Base-by-base conservation (phyloP, 73 alveolate genomes). In the Paramecium biaurelia region DNA sequence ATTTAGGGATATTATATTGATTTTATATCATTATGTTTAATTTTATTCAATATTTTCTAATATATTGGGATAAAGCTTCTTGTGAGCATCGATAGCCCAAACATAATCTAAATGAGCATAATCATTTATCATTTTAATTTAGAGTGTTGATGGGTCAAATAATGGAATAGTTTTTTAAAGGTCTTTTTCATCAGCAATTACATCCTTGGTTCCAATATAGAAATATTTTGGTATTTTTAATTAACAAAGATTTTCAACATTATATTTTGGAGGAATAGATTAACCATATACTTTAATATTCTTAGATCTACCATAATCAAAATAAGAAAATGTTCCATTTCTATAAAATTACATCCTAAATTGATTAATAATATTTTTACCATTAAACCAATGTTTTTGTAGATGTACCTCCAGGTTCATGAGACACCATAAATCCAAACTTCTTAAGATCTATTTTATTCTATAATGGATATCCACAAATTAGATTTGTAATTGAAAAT, bases 371-470 rank as follows among this genome's bases (percentile, higher is more conserved):
- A 28, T 9, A 85, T 28, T 49, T 23, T 47, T 47, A 86, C 93
- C 93, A 86, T 59, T 86, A 38, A 42, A 86, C 45, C 5, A 86
- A 47, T 30, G 63, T 86, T 67, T 67, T 14, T 67, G 63, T 86
- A 1, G 98, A 96, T 42, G 97, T 93, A 79, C 98, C 98, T 30
- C 97, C 98, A 41, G 97, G 97, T 79, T 95, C 98, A 85, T 95
- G 92, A 21, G 95, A 85, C 10, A 79, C 95, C 93, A 95, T 88
- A 76, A 95, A 94, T 18, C 96, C 95, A 58, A 96, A 92, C 32
- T 94, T 90, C n/a, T 70, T 85, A 7, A 93, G 85, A 68, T 95
- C 95, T 24, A 96, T 92, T 86, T 93, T 94, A 58, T 92, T 90
- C 20, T 56, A 88, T 26, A 63, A 28, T 42, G 92, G 92, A 85